phyloP scores from a whole-genome alignment of 176 grass and related monocot species.

The Cenchrus fungigraminus region DNA sequence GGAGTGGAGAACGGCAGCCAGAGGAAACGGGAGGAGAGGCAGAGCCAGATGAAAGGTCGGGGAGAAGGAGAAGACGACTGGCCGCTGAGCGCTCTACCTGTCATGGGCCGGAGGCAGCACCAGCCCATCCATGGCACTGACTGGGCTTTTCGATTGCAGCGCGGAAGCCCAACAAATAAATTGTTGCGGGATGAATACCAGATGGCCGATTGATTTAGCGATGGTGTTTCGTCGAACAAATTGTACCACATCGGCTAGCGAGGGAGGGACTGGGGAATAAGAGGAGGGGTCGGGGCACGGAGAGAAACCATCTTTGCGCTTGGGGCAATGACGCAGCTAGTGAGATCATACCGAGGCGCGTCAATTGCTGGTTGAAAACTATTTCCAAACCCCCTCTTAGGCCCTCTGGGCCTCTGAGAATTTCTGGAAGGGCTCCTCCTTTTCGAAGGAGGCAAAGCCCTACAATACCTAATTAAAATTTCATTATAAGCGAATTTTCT shows the following conservation, averaged over 20 bases:
- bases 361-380: constrained; percentile 99
- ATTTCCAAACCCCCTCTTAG: constrained; percentile 91
- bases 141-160: background rate
- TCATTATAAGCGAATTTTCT: no score
- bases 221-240: background rate
- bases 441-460: constrained; percentile 19
- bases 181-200: no score
- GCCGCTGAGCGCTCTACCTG: background rate
- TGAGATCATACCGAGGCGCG: constrained; percentile 87
- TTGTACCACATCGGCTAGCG: constrained; percentile 26
- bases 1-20: background rate
- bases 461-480: background rate
- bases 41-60: background rate
- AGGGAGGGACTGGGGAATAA: background rate
- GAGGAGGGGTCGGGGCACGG: rapidly evolving
- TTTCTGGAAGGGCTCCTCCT: constrained; percentile 49
- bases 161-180: background rate
- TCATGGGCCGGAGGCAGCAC: background rate
- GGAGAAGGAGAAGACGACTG: background rate
- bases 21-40: background rate
- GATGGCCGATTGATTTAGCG: background rate
- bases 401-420: constrained; percentile 46
- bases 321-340: constrained; percentile 92
- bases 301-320: constrained; percentile 54
- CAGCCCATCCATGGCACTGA: no score